These are phyloP conservation scores for Aspergillus candidus DNA, from an alignment of 2,329 filamentous ascomycete species.

Conservation along the genomic window DNA sequence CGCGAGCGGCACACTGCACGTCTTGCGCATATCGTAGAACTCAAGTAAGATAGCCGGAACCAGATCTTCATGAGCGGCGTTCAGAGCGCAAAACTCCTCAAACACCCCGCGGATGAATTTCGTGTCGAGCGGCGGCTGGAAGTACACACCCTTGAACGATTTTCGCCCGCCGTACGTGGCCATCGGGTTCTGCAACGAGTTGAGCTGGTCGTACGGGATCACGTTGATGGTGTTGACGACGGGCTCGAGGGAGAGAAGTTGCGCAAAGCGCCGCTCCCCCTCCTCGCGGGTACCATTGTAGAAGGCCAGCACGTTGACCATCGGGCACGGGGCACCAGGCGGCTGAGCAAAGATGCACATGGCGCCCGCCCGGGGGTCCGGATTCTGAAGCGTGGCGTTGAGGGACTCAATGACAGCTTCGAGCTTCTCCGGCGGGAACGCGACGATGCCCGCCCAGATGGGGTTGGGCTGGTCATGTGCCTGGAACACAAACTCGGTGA, in stretches of 20 bases:
- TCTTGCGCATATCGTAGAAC: conserved; percentile 37
- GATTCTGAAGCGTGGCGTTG: conserved; percentile 49
- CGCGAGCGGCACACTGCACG: conserved; percentile 29
- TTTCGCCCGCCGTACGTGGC: conserved; percentile 36
- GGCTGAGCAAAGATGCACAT: conserved; percentile 27
- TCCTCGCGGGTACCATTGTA: conserved; percentile 36
- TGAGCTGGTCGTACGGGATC: conserved; percentile 40
- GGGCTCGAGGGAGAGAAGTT: conserved; percentile 34
- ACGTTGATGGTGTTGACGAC: conserved; percentile 32
- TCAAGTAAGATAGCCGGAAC: conserved; percentile 37
- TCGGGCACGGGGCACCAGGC: conserved; percentile 24
- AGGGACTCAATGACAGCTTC: conserved; percentile 18
- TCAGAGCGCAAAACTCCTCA: conserved; percentile 24
- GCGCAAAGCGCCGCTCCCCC: conserved; percentile 31
- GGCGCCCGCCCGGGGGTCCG: conserved; percentile 49
- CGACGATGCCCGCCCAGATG: conserved; percentile 32
- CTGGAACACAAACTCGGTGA: conserved; percentile 40
- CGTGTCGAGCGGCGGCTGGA: conserved; percentile 37
- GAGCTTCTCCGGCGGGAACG: conserved; percentile 20
- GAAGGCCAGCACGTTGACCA: conserved; percentile 27
- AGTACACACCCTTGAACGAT: conserved; percentile 43
- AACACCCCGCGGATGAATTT: conserved; percentile 28
- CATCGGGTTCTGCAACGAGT: conserved; percentile 34
- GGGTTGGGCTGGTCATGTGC: conserved; percentile 28
- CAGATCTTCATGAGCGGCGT: conserved; percentile 24